A percentile compares a stretch with the other conserved stretches of the same genome.
phyloP scores from a whole-genome alignment of 1,284 basidiomycete genomes.

The Fomitopsis pinicola region DNA sequence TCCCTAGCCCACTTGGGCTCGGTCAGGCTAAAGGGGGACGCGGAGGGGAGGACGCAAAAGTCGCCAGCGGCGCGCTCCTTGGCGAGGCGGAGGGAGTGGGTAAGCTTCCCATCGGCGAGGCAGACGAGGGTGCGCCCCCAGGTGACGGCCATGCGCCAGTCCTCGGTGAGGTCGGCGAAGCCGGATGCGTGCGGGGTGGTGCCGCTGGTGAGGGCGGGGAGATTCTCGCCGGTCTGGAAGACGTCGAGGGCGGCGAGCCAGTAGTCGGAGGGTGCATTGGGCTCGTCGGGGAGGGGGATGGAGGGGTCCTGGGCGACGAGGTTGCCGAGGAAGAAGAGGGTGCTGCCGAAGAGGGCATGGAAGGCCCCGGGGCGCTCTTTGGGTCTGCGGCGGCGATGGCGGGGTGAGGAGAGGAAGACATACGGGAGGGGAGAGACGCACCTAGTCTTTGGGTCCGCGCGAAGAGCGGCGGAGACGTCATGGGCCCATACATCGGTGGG shows the following conservation, averaged over 20 bases:
- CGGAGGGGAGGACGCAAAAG: constrained; percentile 13
- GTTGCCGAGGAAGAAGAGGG: constrained; percentile 58
- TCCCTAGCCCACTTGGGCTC: constrained; percentile 48
- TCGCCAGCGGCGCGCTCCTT: constrained; percentile 6
- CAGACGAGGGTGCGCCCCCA: constrained; percentile 61
- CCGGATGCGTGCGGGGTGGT: neutral
- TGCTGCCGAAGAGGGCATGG: constrained; percentile 57
- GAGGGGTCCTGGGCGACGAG: constrained; percentile 47
- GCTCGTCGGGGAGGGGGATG: constrained; percentile 50
- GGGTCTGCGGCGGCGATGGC: constrained; percentile 21
- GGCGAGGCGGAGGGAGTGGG: constrained; percentile 14
- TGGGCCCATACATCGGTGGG: constrained; percentile 23
- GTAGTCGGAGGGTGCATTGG: constrained; percentile 44
- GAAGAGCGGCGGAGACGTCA: neutral
- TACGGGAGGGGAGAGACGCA: constrained; percentile 8
- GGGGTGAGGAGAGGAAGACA: neutral
- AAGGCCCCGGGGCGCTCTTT: constrained; percentile 56
- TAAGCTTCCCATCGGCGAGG: constrained; percentile 46
- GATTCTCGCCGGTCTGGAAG: constrained; percentile 60
- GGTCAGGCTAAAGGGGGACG: constrained; percentile 24
- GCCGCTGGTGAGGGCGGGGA: constrained; percentile 43
- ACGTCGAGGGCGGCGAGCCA: constrained; percentile 64
- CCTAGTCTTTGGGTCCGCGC: constrained; percentile 9
- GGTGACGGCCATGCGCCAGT: constrained; percentile 63
- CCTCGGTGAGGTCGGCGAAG: constrained; percentile 32